Evolutionary conservation across 768 basidiomycete genomes (phyloP), one percentile per base, ranked within the genome.

Genomic region (Coprinopsis sp.): DNA sequence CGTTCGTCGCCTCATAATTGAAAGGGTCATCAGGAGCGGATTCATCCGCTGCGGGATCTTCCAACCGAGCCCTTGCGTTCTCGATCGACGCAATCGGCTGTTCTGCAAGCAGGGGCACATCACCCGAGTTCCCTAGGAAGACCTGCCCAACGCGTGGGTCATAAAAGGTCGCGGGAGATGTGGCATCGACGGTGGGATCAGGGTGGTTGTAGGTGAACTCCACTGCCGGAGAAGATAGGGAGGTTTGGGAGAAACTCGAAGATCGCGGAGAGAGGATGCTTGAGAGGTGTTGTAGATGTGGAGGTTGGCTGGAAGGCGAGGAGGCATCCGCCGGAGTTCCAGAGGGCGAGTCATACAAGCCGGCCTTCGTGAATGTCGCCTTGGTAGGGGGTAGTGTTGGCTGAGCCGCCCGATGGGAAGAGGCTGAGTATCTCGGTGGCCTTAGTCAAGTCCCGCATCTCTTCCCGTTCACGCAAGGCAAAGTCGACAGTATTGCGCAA

Each of bases 381-480:
- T 24, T 34, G 29, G 43, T 44, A 29, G 43, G n/a, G 30, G 13
- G 43, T 44, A 21, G 8, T 34, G 22, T 18, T 19, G 13, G 29
- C 16, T 4, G 43, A 44, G 3, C 13, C 37, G 6, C 25, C 18
- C n/a, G 44, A 22, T 5, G 64, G 67, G 33, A 67, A 66, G 0
- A 79, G 54, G 31, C 73, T 73, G 53, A 85, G 69, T 44, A 94
- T 91, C 67, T 90, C 87, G 18, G 79, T 83, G 6, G 90, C 87
- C 49, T 80, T 76, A 0, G 92, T 95, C 45, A 94, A 68, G 58
- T 88, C 86, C 11, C 86, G 72, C 89, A 93, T 94, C 69, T 94
- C 92, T 51, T 90, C 87, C 64, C 80, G 80, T 67, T 95, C 91
- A 27, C 89, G 74, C 57, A 81, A 77, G 12, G 87, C 82, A 63